Evolutionary conservation across 148 eudicot genomes (phyloP), one percentile per base, ranked within the genome.

Genomic region (Arbutus unedo): DNA sequence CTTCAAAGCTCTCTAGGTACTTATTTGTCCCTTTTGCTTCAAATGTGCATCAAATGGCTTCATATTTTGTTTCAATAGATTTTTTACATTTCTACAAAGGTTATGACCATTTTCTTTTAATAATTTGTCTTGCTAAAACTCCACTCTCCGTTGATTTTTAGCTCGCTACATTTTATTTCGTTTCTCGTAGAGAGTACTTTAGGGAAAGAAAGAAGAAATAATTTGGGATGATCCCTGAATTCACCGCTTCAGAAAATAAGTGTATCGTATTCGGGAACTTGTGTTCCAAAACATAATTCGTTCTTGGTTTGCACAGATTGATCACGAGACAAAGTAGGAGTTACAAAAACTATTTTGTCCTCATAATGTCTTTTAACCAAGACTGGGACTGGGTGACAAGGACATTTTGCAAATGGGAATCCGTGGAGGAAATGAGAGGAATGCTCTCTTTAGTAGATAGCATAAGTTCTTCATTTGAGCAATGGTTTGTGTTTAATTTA

Each of bases 1-100:
- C 89, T 87, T 79, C 89, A 87, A 82, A 79, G 81, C 81, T 79
- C 89, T 14, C 78, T 87, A 79, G 89, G 89, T 87, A 84, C 49
- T 51, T 41, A 14, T n/a, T 44, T 16, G 13, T 73, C 49, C 59
- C 14, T 49, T 16, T 45, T 62, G 21, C 60, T 38, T 73, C 45
- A 53, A n/a, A 41, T 8, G 54, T 81, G 77, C 66, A 41, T 19
- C 15, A 8, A 38, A 70, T 53, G 49, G 48, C 49, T 81, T 81
- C 77, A 11, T 43, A 10, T 5, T 70, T 55, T 54, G 8, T 51
- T 13, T 66, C 9, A 79, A 53, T 10, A 62, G 43, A 44, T 5
- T 7, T 45, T 60, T 56, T 23, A 23, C 11, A 10, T 31, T 64
- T 23, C 5, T 9, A 4, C 67, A 0, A 5, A 14, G 11, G 5